Percentiles rank a stretch among this genome's conserved stretches.
These are phyloP conservation scores for Solanum sitiens DNA, from an alignment of 257 asterid species.

Conservation along the genomic window DNA sequence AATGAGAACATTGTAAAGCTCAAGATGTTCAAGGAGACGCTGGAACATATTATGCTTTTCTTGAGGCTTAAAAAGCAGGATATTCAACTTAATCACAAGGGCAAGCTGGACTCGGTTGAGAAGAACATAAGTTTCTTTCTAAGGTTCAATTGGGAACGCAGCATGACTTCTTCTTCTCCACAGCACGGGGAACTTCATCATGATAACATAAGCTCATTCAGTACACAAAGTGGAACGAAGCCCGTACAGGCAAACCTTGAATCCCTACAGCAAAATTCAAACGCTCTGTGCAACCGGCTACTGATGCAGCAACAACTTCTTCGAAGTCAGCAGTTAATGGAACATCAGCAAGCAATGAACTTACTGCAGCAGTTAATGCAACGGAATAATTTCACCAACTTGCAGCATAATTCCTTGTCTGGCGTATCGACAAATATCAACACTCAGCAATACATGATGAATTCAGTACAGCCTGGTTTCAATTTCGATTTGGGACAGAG, in stretches of 20 bases:
- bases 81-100: not conserved
- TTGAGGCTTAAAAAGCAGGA: not conserved
- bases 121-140: not conserved
- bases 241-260: slow-evolving; percentile 30
- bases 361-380: not conserved
- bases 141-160: slow-evolving; percentile 34
- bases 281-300: not conserved
- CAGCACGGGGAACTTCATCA: slow-evolving; percentile 29
- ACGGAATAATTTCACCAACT: slow-evolving; percentile 41
- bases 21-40: not conserved
- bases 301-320: slow-evolving; percentile 24
- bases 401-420: slow-evolving; percentile 51
- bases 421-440: slow-evolving; percentile 39
- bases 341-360: not conserved
- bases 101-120: not conserved
- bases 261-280: no score
- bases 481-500: slow-evolving; percentile 53
- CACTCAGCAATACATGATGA: slow-evolving; percentile 59
- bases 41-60: not conserved
- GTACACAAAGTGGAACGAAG: slow-evolving; percentile 50
- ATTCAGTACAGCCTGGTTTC: slow-evolving; percentile 45
- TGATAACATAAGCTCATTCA: slow-evolving; percentile 45
- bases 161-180: slow-evolving; percentile 30
- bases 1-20: not conserved
- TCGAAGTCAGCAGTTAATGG: not conserved